Conservation (phyloP, 2,329 filamentous ascomycete species). For the Nannizzia gypsea region DNA sequence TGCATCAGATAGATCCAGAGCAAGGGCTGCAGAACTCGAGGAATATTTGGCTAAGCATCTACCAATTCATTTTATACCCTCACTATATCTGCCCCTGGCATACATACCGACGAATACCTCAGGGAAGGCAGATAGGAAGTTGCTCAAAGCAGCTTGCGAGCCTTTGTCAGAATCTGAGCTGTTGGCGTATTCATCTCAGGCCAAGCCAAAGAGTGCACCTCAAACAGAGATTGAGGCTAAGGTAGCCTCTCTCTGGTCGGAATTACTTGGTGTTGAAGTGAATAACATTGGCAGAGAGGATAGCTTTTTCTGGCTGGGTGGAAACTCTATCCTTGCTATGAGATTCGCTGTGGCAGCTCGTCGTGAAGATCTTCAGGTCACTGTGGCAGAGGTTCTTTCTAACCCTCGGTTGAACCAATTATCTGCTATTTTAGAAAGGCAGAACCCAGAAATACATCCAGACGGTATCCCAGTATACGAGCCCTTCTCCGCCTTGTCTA, state of each 20-base stretch:
- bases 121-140: constrained; percentile 29
- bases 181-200: background rate
- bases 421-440: background rate
- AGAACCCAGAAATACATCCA: background rate
- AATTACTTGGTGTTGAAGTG: constrained; percentile 35
- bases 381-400: constrained; percentile 45
- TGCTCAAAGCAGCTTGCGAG: background rate
- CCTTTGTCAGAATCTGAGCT: background rate
- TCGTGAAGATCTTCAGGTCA: constrained; percentile 38
- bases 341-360: constrained; percentile 47
- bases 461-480: background rate
- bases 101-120: constrained; percentile 17
- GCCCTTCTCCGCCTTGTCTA: background rate
- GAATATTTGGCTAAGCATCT: constrained; percentile 10
- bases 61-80: constrained; percentile 27
- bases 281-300: constrained; percentile 39
- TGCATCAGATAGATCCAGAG: background rate
- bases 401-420: background rate
- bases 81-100: constrained; percentile 23
- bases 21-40: background rate
- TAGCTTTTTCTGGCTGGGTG: constrained; percentile 47
- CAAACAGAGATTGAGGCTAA: constrained; percentile 7
- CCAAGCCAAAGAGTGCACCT: background rate
- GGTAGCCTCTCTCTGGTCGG: constrained; percentile 35
- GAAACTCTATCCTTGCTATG: constrained; percentile 49